Evolutionary conservation across 345 rosid species (phyloP).

Genomic region (Reutealis trisperma): DNA sequence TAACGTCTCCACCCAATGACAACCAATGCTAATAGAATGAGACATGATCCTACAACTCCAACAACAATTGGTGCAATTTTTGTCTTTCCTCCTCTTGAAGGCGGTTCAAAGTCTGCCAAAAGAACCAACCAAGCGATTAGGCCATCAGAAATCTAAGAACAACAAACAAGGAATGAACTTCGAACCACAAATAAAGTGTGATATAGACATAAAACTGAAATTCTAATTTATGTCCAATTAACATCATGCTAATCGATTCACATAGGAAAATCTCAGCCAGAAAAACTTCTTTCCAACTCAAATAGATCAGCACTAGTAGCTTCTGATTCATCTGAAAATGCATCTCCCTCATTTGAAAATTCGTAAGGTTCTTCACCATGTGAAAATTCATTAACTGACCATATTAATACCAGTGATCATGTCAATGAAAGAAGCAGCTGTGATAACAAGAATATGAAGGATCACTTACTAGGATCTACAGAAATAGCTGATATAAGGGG

Average conservation of each 20-base stretch:
- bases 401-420: no score
- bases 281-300: not conserved
- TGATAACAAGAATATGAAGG: not conserved
- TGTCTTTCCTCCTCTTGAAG: not conserved
- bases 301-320: no score
- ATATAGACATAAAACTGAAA: not conserved
- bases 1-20: slow-evolving; percentile 30
- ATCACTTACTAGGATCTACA: slow-evolving; percentile 9
- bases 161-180: not conserved
- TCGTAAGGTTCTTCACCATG: no score
- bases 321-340: not conserved
- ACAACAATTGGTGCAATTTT: slow-evolving; percentile 15
- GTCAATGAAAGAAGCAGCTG: not conserved
- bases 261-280: not conserved
- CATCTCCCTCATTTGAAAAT: no score
- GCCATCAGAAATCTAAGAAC: not conserved
- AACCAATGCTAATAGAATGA: slow-evolving; percentile 9
- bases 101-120: slow-evolving; percentile 27
- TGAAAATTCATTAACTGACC: no score
- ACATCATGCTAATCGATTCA: not conserved
- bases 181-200: not conserved
- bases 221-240: not conserved
- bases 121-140: not conserved
- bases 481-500: slow-evolving; percentile 17
- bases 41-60: slow-evolving; percentile 23